phyloP scores from a whole-genome alignment of 2,329 filamentous ascomycete species.

The Coniochaeta sp. region DNA sequence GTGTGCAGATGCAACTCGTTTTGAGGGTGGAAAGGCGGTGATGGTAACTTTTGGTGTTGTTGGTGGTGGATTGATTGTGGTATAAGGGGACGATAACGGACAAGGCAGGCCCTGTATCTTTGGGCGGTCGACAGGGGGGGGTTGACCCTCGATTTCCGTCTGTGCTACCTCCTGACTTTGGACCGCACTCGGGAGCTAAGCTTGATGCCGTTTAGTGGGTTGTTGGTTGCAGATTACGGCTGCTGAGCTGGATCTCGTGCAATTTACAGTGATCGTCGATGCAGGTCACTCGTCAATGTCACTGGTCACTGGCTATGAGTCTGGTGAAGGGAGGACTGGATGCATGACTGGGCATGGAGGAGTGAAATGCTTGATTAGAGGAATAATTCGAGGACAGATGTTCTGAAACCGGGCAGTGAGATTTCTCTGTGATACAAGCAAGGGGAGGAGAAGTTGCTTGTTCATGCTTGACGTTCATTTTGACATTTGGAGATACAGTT shows the following conservation, averaged over 20 bases:
- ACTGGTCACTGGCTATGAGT: not conserved
- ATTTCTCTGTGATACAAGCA: not conserved
- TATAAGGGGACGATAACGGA: not conserved
- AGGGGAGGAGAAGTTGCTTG: not conserved
- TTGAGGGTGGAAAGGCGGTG: not conserved
- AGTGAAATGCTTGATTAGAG: not conserved
- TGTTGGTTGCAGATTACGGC: not conserved
- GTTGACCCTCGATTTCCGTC: not conserved
- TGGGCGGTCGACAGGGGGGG: not conserved
- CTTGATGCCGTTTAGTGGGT: not conserved
- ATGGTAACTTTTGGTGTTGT: not conserved
- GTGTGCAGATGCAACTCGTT: not conserved
- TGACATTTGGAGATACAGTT: not conserved
- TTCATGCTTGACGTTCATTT: constrained; percentile 1
- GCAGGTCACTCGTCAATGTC: not conserved
- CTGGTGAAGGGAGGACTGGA: too few relatives aligned
- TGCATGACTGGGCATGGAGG: not conserved
- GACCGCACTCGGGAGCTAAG: not conserved
- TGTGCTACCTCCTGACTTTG: not conserved
- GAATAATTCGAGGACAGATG: not conserved
- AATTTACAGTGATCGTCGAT: not conserved
- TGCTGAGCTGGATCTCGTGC: not conserved
- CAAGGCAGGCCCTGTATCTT: not conserved
- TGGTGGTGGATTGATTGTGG: too few relatives aligned
- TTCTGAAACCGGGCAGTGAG: not conserved